Conservation (phyloP, 1,139 yeast species). For the Magnusiomyces clavatus region DNA sequence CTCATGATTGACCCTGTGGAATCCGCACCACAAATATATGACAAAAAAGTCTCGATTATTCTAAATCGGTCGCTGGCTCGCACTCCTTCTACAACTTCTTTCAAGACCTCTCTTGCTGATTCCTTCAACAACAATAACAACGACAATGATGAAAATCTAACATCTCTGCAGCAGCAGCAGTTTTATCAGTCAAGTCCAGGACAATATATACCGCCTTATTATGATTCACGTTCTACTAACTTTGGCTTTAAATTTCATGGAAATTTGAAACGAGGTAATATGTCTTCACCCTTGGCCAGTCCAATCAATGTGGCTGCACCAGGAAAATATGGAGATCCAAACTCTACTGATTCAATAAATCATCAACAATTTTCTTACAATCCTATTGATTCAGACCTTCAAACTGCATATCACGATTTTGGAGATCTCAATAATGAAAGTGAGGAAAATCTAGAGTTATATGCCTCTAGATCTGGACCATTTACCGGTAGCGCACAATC, state of each 20-base stretch:
- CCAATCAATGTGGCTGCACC: neutral
- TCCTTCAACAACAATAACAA: slow-evolving; percentile 24
- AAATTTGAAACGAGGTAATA: slow-evolving; percentile 3
- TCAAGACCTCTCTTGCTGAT: slow-evolving; percentile 57
- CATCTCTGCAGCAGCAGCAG: slow-evolving; percentile 3
- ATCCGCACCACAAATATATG: slow-evolving; percentile 72
- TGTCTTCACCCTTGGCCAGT: neutral
- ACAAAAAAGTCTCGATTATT: slow-evolving; percentile 68
- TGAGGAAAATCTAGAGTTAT: slow-evolving; percentile 4
- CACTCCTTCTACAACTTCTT: slow-evolving; percentile 68
- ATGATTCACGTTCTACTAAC: slow-evolving; percentile 4
- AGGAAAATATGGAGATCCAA: neutral
- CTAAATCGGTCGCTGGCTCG: slow-evolving; percentile 68
- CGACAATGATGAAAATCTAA: neutral
- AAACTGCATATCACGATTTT: neutral
- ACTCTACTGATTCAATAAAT: neutral
- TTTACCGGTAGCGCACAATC: neutral
- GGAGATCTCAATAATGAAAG: slow-evolving; percentile 5
- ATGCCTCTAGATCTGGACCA: slow-evolving; percentile 2
- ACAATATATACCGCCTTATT: neutral
- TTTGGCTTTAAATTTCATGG: slow-evolving; percentile 4
- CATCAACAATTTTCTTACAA: neutral
- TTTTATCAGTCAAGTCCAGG: neutral
- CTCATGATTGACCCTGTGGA: slow-evolving; percentile 43
- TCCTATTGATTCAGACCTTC: neutral